Conservation (phyloP, 2,329 filamentous ascomycete genomes). For the Paraphaeosphaeria sporulosa region DNA sequence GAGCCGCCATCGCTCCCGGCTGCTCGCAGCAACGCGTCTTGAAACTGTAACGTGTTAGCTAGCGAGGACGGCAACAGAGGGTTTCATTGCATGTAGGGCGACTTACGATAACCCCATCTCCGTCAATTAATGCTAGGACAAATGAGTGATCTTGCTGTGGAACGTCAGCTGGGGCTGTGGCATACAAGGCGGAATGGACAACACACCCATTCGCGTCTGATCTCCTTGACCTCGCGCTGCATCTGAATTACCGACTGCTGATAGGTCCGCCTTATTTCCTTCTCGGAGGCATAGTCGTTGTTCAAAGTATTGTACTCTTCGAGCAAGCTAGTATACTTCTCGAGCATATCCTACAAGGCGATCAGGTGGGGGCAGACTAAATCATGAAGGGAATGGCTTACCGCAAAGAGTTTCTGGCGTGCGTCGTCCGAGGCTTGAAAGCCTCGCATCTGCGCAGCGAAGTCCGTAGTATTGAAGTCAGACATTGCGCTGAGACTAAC, state of each 20-base stretch:
- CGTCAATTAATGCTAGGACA: constrained; percentile 57
- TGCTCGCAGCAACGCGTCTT: constrained; percentile 52
- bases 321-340: constrained; percentile 34
- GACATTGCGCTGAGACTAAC: constrained; percentile 26
- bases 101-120: constrained; percentile 58
- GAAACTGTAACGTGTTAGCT: constrained; percentile 45
- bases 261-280: constrained; percentile 40
- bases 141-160: constrained; percentile 51
- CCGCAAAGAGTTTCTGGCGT: constrained; percentile 44
- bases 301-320: constrained; percentile 36
- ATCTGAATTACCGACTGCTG: constrained; percentile 34
- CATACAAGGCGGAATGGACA: constrained; percentile 16
- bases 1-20: constrained; percentile 54
- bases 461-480: constrained; percentile 30
- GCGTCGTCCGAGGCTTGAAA: constrained; percentile 48
- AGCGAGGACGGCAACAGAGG: background rate
- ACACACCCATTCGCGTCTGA: constrained; percentile 37
- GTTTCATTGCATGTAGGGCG: background rate
- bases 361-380: constrained; percentile 19
- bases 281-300: constrained; percentile 43
- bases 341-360: constrained; percentile 37
- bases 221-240: constrained; percentile 27
- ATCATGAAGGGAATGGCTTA: constrained; percentile 24
- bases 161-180: constrained; percentile 7
- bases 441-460: constrained; percentile 37